Evolutionary conservation across 805 yeast genomes (phyloP), one percentile per base, ranked within the genome.

Genomic region (Pichia paraexigua): DNA sequence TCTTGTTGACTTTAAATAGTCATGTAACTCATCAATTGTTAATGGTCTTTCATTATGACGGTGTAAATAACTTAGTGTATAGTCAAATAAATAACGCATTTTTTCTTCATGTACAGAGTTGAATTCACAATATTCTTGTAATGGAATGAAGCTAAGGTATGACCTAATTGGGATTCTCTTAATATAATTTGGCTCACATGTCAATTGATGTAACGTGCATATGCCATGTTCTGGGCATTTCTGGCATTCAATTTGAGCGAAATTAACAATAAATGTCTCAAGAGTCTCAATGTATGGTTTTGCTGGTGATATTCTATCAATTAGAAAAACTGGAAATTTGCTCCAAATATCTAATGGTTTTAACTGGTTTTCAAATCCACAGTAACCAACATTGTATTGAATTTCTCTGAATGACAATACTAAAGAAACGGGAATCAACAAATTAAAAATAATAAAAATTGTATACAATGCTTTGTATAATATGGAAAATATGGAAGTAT

Each of bases 181-280:
- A 45, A 78, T 64, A 62, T 72, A 86, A 51, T 84, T 95, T 44
- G 81, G 82, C 58, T 79, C 82, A 67, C 99, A 92, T 51, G 76
- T 80, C 10, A 87, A 61, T 48, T 75, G 71, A 44, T 74, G 63
- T 24, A 80, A 78, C 56, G 75, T 80, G 67, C 98, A 92, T 40
- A 78, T 71, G 0, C 91, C 94, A 67, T 91, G 83, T 4, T 74
- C 77, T 2, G 98, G 97, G 63, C 98, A 92, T 25, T 78, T 78
- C 5, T 77, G 68, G 69, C 99, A 92, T 25, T 49, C 45, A n/a
- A 55, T 46, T 24, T 40, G 39, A 8, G 35, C 17, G 0, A 58
- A 44, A 2, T 95, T 95, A 46, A 75, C 75, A 47, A 75, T 63
- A 41, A 67, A 60, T 0, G 65, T 59, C 41, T 85, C 87, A 11